Evolutionary conservation across 2,329 filamentous ascomycete genomes (phyloP), one percentile per base, ranked within the genome.

Genomic region (Lecanicillium sp.): DNA sequence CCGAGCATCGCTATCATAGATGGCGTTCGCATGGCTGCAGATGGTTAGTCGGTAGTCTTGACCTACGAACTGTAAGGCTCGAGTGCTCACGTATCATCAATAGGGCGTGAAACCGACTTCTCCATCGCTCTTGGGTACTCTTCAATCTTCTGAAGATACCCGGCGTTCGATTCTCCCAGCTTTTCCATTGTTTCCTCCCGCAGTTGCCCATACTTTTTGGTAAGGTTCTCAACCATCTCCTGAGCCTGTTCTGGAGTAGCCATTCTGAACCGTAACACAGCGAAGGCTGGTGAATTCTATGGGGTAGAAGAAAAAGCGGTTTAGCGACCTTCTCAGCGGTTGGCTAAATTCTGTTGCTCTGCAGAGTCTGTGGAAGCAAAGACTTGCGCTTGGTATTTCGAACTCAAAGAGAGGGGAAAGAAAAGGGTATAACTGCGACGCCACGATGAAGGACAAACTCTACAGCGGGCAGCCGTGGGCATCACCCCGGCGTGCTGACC

Each of bases 1-100:
- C 7, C 48, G 48, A 7, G 48, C 44, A 26, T 44, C 19, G 42
- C 48, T 51, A 21, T 26, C 21, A 24, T 54, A 51, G 24, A 54
- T 21, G 7, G 51, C 38, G 3, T 48, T 48, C 4, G 48, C 43
- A 8, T 52, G 39, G 12, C 51, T 23, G 14, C n/a, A n/a, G 29
- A 32, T 32, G 29, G 29, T 32, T 32, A 32, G 29, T 14, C 15
- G 29, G 29, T 32, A 10, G 29, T 32, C 29, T 32, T 32, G 29
- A 32, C 29, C 29, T 32, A n/a, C 29, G 29, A 32, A 14, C 29
- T 32, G 29, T 14, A 32, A 32, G 29, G 15, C 12, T 32, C 12
- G 29, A 14, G 29, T n/a, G 12, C 29, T 32, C 15, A 32, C 6
- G 29, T 6, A n/a, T n/a, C n/a, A n/a, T 32, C 15, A 32, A 32